These are phyloP conservation scores for Trametes polyzona DNA, from an alignment of 1,284 basidiomycete genomes.

Conservation along the genomic window DNA sequence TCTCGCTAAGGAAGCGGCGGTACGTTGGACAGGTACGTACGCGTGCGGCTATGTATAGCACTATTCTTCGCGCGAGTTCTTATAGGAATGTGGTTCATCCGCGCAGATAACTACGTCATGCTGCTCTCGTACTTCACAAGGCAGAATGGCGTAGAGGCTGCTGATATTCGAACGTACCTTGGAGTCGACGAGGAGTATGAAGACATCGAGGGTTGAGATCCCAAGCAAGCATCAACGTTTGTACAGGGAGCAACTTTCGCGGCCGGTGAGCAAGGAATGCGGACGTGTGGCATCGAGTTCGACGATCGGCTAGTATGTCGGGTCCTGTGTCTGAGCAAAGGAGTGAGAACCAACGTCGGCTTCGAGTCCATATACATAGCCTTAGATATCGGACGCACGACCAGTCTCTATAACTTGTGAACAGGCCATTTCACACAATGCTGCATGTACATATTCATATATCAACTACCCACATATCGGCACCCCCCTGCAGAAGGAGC, in stretches of 20 bases:
- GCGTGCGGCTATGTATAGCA: neutral
- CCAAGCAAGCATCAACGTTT: neutral
- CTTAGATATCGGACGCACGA: too few species aligned
- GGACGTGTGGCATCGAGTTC: neutral
- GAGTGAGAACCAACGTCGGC: too few species aligned
- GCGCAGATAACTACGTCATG: conserved; percentile 42
- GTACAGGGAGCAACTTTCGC: too few species aligned
- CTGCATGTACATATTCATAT: too few species aligned
- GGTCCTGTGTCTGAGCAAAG: too few species aligned
- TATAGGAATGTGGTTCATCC: neutral
- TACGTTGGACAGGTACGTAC: conserved; percentile 82
- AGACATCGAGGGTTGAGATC: conserved; percentile 49
- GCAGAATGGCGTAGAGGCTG: conserved; percentile 56
- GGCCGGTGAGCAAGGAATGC: neutral
- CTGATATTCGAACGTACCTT: conserved; percentile 66
- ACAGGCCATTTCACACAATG: too few species aligned
- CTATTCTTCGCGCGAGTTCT: neutral
- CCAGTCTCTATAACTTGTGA: too few species aligned
- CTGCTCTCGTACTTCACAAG: conserved; percentile 67
- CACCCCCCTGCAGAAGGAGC: too few species aligned
- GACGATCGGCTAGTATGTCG: too few species aligned
- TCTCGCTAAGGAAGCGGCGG: conserved; percentile 78
- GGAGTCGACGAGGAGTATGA: conserved; percentile 75
- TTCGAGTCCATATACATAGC: neutral
- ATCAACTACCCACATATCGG: too few species aligned